Evolutionary conservation across 805 yeast genomes (phyloP), one percentile per base, ranked within the genome.

Genomic region (Kazachstania bromeliacearum): DNA sequence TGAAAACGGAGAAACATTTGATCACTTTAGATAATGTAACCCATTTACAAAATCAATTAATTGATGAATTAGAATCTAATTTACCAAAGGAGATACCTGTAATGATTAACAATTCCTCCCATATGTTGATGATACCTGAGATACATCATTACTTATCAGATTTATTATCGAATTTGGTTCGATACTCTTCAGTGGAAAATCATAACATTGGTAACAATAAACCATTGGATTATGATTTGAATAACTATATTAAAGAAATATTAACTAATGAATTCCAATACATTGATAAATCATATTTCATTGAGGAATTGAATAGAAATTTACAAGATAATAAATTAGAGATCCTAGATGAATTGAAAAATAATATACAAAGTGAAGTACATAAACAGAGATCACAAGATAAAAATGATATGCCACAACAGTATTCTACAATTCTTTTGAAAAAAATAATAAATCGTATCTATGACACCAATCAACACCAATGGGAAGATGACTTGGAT

Each of bases 401-500:
- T 8, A 23, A 36, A 4, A 28, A 25, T 9, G 16, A 20, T 12
- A 14, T 8, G 5, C 9, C 38, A 7, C 28, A 34, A 32, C 55
- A 53, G 30, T 47, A 47, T 39, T 53, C 62, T 4, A 44, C 47
- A 7, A 43, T 49, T 5, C 34, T 55, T 16, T 42, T 55, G 35
- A 53, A 48, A 31, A 53, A 46, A 39, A 35, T 55, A 29, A 47
- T 56, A 10, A 45, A 51, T 32, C 46, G 48, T 25, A 53, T 57
- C n/a, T 57, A 57, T 44, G 51, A 57, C 35, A 39, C 50, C 4
- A 55, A 57, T 24, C 49, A 48, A 27, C 57, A 54, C 29, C 60
- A 54, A 42, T 53, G 57, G 60, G 57, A 56, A 30, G 48, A 48
- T 29, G 63, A 60, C 37, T 36, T 61, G 16, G 61, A 62, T 43